Evolutionary conservation across 1,284 basidiomycete genomes (phyloP).

Genomic region (Bondarzewia mesenterica): DNA sequence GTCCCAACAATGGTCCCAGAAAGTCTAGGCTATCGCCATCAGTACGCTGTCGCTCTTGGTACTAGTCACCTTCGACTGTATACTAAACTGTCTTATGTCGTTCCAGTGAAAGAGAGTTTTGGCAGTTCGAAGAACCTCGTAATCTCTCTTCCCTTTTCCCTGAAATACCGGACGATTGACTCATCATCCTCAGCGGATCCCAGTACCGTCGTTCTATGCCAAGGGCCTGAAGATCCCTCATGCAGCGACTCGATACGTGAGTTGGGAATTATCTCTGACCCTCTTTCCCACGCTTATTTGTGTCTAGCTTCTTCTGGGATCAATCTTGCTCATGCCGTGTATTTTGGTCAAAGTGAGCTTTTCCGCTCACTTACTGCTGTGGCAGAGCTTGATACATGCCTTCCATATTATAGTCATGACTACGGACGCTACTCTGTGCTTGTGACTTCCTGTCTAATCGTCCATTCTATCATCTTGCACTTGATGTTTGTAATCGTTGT

Average conservation of each 20-base stretch:
- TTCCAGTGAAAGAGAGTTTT: constrained; percentile 12
- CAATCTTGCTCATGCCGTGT: constrained; percentile 12
- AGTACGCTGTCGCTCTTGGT: constrained; percentile 14
- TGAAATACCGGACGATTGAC: not conserved
- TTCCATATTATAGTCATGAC: constrained; percentile 11
- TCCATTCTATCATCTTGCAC: not conserved
- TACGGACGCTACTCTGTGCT: constrained; percentile 12
- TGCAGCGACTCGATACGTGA: constrained; percentile 14
- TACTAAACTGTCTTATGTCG: not conserved
- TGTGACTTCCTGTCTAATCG: constrained; percentile 1
- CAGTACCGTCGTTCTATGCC: constrained; percentile 9
- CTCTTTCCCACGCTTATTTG: not conserved
- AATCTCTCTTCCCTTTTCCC: not conserved
- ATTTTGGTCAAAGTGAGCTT: constrained; percentile 13
- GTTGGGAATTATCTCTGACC: not conserved
- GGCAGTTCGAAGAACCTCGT: constrained; percentile 15
- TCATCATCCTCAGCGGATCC: constrained; percentile 4
- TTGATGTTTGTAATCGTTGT: not conserved
- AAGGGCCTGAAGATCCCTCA: constrained; percentile 12
- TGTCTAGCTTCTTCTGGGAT: constrained; percentile 13
- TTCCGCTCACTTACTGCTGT: not conserved
- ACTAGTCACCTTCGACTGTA: not conserved
- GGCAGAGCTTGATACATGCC: not conserved
- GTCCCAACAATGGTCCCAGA: constrained; percentile 23
- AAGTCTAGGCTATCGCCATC: constrained; percentile 30